Percentiles rank a stretch among this genome's conserved stretches.
Evolutionary conservation across 1,284 basidiomycete species (phyloP).

Genomic region (Amylostereum areolatum): DNA sequence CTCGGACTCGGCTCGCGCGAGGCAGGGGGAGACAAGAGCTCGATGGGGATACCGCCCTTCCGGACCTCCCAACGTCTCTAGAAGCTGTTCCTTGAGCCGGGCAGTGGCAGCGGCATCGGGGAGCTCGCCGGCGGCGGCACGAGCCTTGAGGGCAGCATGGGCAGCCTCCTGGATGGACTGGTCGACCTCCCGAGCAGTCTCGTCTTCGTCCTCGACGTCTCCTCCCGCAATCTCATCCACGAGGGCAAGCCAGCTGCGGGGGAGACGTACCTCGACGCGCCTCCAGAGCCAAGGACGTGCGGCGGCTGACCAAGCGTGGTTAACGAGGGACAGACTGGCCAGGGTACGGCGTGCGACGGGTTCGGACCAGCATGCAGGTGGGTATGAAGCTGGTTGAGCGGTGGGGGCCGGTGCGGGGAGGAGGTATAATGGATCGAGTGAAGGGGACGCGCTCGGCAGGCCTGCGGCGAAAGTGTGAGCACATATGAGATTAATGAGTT

Average conservation of each 20-base stretch:
- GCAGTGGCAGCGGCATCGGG: conserved; percentile 36
- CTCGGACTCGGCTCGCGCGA: conserved; percentile 77
- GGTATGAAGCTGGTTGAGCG: conserved; percentile 62
- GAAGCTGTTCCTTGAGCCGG: conserved; percentile 54
- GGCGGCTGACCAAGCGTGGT: conserved; percentile 67
- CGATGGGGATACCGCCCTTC: conserved; percentile 65
- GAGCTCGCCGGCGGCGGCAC: conserved; percentile 24
- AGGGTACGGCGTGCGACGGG: conserved; percentile 55
- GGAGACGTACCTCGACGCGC: conserved; percentile 72
- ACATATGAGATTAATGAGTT: conserved; percentile 63
- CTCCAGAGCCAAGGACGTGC: conserved; percentile 80
- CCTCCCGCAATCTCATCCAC: conserved; percentile 70
- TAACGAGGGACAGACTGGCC: conserved; percentile 64
- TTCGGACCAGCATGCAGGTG: conserved; percentile 63
- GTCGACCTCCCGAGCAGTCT: conserved; percentile 57
- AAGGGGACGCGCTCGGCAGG: conserved; percentile 44
- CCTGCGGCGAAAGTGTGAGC: conserved; percentile 60
- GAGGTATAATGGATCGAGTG: conserved; percentile 63
- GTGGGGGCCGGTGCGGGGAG: conserved; percentile 48
- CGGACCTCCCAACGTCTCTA: conserved; percentile 51
- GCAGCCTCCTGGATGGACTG: conserved; percentile 59
- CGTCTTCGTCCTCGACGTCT: conserved; percentile 49
- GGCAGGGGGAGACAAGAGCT: conserved; percentile 67
- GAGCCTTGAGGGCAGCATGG: conserved; percentile 45
- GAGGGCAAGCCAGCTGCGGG: conserved; percentile 72